Percentiles rank a stretch among this genome's conserved stretches.
These are phyloP conservation scores for Solanum okadae DNA, from an alignment of 257 asterid genomes.

Conservation along the genomic window DNA sequence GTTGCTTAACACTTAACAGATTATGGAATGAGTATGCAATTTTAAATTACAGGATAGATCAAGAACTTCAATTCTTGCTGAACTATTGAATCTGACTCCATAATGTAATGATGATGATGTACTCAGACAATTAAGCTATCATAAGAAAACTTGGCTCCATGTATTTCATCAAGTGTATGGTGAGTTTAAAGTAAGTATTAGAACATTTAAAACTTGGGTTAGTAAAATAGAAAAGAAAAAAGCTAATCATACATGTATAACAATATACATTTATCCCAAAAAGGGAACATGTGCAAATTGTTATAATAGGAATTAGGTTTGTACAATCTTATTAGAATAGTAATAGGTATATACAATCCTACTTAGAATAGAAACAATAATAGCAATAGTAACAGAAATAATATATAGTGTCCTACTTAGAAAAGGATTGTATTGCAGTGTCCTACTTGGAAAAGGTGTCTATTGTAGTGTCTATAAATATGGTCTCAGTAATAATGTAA, in stretches of 20 bases:
- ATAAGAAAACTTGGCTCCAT: not conserved
- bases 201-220: not conserved
- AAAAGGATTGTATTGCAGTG: too few species aligned
- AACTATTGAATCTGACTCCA: not conserved
- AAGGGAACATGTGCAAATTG: not conserved
- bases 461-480: too few species aligned
- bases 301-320: too few species aligned
- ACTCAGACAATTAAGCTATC: not conserved
- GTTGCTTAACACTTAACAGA: not conserved
- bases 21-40: not conserved
- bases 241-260: not conserved
- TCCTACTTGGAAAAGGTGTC: too few species aligned
- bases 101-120: not conserved
- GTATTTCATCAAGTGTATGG: not conserved
- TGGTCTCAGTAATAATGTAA: too few species aligned
- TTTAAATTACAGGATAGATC: not conserved
- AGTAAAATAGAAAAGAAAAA: not conserved
- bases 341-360: too few species aligned
- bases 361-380: too few species aligned
- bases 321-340: too few species aligned
- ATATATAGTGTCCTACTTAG: too few species aligned
- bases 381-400: too few species aligned
- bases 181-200: not conserved
- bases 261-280: not conserved
- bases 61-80: not conserved